Conservation (phyloP, 2,329 filamentous ascomycete genomes). For the Phialemoniopsis sp. region DNA sequence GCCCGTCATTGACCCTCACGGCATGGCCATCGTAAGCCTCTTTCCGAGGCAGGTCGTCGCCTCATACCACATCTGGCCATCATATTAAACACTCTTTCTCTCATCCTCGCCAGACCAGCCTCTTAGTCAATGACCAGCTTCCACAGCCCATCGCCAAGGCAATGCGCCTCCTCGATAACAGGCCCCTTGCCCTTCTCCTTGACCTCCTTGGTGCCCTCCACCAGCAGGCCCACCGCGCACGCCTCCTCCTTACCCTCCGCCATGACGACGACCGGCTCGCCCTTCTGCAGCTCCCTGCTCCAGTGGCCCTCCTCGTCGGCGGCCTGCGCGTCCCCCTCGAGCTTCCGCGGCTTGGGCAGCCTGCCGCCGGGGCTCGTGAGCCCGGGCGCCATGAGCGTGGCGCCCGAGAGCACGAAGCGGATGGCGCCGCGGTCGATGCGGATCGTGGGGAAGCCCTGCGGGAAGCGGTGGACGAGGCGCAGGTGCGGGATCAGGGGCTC, state of each 20-base stretch:
- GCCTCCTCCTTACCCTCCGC: constrained; percentile 93
- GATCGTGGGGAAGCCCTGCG: constrained; percentile 74
- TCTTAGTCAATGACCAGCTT: constrained; percentile 51
- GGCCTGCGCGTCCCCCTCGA: constrained; percentile 16
- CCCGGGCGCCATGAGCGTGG: constrained; percentile 93
- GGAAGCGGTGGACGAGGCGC: constrained; percentile 84
- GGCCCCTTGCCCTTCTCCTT: constrained; percentile 93
- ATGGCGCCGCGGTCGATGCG: constrained; percentile 95
- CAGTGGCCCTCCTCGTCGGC: constrained; percentile 46
- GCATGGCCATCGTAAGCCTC: too few species aligned
- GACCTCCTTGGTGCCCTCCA: constrained; percentile 83
- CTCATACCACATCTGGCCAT: too few species aligned
- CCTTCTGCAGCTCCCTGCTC: constrained; percentile 69
- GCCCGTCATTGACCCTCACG: too few species aligned
- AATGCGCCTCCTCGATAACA: constrained; percentile 91
- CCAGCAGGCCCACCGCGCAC: constrained; percentile 81
- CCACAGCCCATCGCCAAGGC: constrained; percentile 92
- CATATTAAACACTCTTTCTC: too few species aligned
- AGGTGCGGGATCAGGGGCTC: constrained; percentile 83
- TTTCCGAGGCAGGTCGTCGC: too few species aligned
- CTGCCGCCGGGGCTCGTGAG: constrained; percentile 79
- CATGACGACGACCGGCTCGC: constrained; percentile 81
- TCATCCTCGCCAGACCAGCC: neutral
- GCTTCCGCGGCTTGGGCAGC: constrained; percentile 55
- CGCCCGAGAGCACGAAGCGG: constrained; percentile 89